These are phyloP conservation scores for Aspergillus luchuensis DNA, from an alignment of 2,329 filamentous ascomycete species.

Conservation along the genomic window DNA sequence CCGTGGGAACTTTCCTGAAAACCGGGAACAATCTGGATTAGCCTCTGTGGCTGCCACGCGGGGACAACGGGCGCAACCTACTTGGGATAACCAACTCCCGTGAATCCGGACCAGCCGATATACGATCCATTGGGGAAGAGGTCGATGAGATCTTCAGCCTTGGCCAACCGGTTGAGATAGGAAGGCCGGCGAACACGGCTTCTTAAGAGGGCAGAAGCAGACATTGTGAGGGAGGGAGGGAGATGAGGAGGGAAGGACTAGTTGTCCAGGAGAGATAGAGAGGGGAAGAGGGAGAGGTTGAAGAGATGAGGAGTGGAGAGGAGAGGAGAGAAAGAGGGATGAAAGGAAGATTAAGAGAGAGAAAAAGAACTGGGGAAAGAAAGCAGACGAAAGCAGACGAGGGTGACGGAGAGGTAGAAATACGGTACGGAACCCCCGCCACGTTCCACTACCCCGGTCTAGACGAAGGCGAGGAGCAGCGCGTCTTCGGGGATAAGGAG, in stretches of 20 bases:
- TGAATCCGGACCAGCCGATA: conserved; percentile 89
- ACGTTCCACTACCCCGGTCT: conserved; percentile 11
- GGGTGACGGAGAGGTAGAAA: conserved; percentile 18
- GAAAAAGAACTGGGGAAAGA: not conserved
- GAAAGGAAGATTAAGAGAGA: conserved; percentile 13
- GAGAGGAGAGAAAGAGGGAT: conserved; percentile 6
- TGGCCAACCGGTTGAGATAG: conserved; percentile 77
- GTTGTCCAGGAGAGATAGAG: conserved; percentile 16
- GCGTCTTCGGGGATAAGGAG: conserved; percentile 3
- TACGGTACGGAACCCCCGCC: conserved; percentile 18
- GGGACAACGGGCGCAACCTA: conserved; percentile 47
- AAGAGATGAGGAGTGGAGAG: conserved; percentile 12
- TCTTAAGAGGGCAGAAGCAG: conserved; percentile 72
- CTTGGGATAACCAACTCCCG: conserved; percentile 87
- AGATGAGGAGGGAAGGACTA: conserved; percentile 13
- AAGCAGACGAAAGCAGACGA: not conserved
- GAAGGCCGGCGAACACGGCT: conserved; percentile 74
- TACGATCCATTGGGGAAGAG: conserved; percentile 84
- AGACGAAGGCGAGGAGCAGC: not conserved
- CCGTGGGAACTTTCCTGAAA: conserved; percentile 74
- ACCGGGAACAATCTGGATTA: conserved; percentile 2
- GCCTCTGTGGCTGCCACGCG: not conserved
- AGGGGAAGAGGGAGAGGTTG: no score
- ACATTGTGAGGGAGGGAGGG: conserved; percentile 37
- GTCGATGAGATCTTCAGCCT: conserved; percentile 75